phyloP scores from a whole-genome alignment of 192 early-diverging fungal genomes.

The Entophlyctis luteolus region DNA sequence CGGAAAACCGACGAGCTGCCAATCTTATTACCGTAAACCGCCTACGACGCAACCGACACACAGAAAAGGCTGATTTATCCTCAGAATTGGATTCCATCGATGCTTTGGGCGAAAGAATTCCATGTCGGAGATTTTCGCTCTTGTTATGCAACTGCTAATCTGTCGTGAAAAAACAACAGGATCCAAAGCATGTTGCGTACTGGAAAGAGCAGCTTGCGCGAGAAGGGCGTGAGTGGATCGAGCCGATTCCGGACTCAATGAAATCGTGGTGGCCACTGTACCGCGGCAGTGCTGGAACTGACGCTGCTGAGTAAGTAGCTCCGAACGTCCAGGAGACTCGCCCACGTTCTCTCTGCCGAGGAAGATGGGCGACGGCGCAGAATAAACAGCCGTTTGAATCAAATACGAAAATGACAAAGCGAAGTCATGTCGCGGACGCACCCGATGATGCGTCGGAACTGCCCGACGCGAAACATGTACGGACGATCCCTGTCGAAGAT shows the following conservation, averaged over 20 bases:
- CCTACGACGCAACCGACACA: conserved; percentile 31
- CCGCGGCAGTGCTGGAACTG: no score
- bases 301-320: no score
- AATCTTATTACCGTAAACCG: conserved; percentile 30
- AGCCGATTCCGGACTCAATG: conserved; percentile 46
- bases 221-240: conserved; percentile 56
- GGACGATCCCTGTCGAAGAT: neutral
- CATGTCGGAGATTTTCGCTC: conserved; percentile 35
- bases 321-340: no score
- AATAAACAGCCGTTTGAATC: neutral
- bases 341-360: no score
- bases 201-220: conserved; percentile 49
- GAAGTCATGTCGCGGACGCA: neutral
- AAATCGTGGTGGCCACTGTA: conserved; percentile 38
- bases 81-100: conserved; percentile 52
- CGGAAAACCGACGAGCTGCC: no score
- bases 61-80: conserved; percentile 48
- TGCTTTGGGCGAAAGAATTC: conserved; percentile 56
- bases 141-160: neutral
- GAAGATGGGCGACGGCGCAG: no score
- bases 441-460: neutral
- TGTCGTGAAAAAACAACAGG: conserved; percentile 25
- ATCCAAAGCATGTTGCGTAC: conserved; percentile 39
- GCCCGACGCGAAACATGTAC: neutral
- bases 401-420: neutral